These are phyloP conservation scores for Sporothrix humicola DNA, from an alignment of 2,329 filamentous ascomycete species.

Conservation along the genomic window DNA sequence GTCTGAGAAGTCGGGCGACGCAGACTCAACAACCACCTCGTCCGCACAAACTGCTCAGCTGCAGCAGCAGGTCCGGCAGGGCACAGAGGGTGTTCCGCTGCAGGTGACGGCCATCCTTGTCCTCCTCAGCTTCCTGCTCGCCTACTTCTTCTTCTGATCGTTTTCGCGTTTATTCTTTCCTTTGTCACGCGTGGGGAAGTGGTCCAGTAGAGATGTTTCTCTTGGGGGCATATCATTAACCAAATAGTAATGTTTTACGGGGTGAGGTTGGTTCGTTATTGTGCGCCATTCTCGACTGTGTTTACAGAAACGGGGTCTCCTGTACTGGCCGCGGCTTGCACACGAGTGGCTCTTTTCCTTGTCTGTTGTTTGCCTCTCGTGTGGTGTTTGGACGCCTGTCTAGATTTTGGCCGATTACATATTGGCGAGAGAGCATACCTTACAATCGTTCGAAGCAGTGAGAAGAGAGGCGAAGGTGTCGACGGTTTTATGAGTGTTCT, in stretches of 20 bases:
- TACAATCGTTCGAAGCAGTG: not conserved
- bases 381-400: not conserved
- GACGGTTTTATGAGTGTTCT: too few relatives aligned
- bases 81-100: conserved; percentile 80
- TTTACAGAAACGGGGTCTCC: not conserved
- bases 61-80: conserved; percentile 61
- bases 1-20: conserved; percentile 51
- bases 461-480: not conserved
- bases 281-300: not conserved
- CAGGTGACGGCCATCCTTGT: conserved; percentile 84
- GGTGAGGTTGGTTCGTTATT: not conserved
- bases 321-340: not conserved
- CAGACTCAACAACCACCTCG: conserved; percentile 41
- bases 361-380: conserved; percentile 13
- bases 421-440: not conserved
- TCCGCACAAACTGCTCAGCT: conserved; percentile 53
- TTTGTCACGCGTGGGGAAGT: not conserved
- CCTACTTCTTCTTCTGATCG: conserved; percentile 90
- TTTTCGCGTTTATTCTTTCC: not conserved
- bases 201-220: not conserved
- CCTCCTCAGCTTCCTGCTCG: conserved; percentile 87
- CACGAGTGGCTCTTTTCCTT: not conserved
- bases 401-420: not conserved
- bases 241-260: conserved; percentile 20
- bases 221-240: conserved; percentile 1